Percentiles rank a stretch among this genome's conserved stretches.
phyloP scores from a whole-genome alignment of 306 rosid species.

The Inga laurina region DNA sequence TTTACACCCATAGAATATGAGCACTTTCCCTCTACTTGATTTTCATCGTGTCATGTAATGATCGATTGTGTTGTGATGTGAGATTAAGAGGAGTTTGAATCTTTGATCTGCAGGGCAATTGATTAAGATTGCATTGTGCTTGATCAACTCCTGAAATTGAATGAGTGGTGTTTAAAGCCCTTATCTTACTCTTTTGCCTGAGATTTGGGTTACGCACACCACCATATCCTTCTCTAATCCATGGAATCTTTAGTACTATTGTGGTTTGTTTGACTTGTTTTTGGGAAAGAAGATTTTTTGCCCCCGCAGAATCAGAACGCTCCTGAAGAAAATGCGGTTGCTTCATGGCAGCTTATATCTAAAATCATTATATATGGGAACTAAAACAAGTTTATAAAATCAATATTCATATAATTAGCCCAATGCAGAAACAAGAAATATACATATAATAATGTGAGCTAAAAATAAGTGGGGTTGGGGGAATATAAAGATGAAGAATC shows the following conservation, averaged over 20 bases:
- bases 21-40: slow-evolving; percentile 35
- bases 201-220: slow-evolving; percentile 78
- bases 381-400: too few species aligned
- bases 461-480: too few species aligned
- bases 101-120: slow-evolving; percentile 35
- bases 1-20: slow-evolving; percentile 99
- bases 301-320: background rate
- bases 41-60: background rate
- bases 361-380: too few species aligned
- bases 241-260: background rate
- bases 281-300: background rate
- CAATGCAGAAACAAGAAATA: too few species aligned
- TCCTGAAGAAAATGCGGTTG: background rate
- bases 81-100: slow-evolving; percentile 41
- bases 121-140: slow-evolving; percentile 32
- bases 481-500: too few species aligned
- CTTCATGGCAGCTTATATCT: background rate
- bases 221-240: slow-evolving; percentile 30
- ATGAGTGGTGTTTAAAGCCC: slow-evolving; percentile 78
- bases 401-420: too few species aligned
- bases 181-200: slow-evolving; percentile 19
- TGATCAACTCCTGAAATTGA: slow-evolving; percentile 49
- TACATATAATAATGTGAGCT: too few species aligned
- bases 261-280: background rate
- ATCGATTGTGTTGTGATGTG: background rate